Evolutionary conservation across 768 basidiomycete genomes (phyloP).

Genomic region (Vararia minispora): DNA sequence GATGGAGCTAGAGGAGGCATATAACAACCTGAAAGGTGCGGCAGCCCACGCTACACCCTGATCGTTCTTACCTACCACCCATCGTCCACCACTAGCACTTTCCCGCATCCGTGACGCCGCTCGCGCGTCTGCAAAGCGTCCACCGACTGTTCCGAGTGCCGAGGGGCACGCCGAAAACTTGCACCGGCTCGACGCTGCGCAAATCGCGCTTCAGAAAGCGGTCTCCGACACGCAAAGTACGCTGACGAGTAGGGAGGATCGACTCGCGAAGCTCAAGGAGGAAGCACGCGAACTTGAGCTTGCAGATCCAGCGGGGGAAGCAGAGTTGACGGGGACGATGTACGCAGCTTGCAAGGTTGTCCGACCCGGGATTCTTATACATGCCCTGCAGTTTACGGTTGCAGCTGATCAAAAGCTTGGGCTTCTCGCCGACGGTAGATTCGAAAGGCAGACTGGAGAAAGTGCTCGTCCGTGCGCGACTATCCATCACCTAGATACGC

Average conservation of each 20-base stretch:
- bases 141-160: conserved; percentile 55
- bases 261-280: conserved; percentile 57
- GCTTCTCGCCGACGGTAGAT: conserved; percentile 56
- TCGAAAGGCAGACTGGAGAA: conserved; percentile 39
- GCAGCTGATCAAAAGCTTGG: conserved; percentile 57
- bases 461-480: conserved; percentile 57
- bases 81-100: conserved; percentile 33
- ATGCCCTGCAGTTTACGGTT: conserved; percentile 43
- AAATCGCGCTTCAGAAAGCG: conserved; percentile 58
- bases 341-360: conserved; percentile 18
- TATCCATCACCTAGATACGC: neutral
- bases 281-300: conserved; percentile 49
- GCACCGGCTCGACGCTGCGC: conserved; percentile 53
- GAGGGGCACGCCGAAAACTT: conserved; percentile 48
- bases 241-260: conserved; percentile 57
- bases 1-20: conserved; percentile 59
- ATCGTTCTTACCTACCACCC: neutral
- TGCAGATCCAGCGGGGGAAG: conserved; percentile 63
- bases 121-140: conserved; percentile 58
- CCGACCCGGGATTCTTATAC: neutral
- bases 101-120: conserved; percentile 57
- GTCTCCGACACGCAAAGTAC: conserved; percentile 63
- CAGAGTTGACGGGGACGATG: conserved; percentile 61
- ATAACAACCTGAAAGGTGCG: conserved; percentile 52
- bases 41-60: neutral